Evolutionary conservation across 2,329 filamentous ascomycete genomes (phyloP), one percentile per base, ranked within the genome.

Genomic region (Cordyceps cateniannulata): DNA sequence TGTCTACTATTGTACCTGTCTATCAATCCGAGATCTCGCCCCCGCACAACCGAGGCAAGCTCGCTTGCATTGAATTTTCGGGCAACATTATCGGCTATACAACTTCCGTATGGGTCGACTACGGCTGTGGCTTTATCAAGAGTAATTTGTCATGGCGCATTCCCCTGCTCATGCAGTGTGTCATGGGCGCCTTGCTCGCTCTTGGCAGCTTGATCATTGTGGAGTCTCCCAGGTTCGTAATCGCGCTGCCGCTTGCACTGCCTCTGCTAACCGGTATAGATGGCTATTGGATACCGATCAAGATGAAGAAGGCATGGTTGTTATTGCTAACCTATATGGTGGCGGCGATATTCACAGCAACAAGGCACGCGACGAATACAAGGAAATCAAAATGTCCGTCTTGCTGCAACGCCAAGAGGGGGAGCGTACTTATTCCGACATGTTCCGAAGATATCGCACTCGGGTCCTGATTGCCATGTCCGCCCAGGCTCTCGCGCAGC

Each of bases 391-490:
- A 80, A 96, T 97, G 91, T 88, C 93, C 69, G 95, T 99, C 32
- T 83, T 99, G 38, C 80, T 98, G 25, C 88, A 93, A 73, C 90
- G 95, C 56, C 92, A 96, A 76, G 95, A 99, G 76, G 95, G 95
- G 67, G 95, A 98, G 77, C 85, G 95, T 66, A 86, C 90, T 0
- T 99, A 98, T 74, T 68, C 75, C 44, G 95, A 98, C 64, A 99
- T 99, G 95, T 99, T 98, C 81, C 88, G 84, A 69, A 86, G 91
- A 64, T 98, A 98, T 79, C 85, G 83, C 71, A 95, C 89, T 69
- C 91, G 95, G 58, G 93, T 98, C 65, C 91, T 98, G 70, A 98
- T 98, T 72, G 95, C 95, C 76, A 98, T 98, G 95, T 98, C 93
- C 38, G 95, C 95, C 4, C 95, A 98, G 75, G 92, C 88, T 6